Percentiles rank a stretch among this genome's conserved stretches.
Conservation (phyloP, 805 yeast genomes). For the Lipomyces yamadae region DNA sequence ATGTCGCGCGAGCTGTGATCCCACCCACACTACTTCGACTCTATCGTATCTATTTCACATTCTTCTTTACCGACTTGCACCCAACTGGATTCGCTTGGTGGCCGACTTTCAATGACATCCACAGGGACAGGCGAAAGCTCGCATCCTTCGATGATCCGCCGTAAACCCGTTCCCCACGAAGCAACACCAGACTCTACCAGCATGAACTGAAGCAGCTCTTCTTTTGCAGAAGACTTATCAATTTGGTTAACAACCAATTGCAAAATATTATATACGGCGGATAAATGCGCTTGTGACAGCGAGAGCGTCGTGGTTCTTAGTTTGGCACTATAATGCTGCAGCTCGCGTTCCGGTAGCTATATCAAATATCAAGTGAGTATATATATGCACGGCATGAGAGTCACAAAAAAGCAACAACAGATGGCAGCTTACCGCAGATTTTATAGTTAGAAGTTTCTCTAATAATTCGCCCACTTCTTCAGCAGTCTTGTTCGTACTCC, state of each 20-base stretch:
- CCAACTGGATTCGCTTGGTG: constrained; percentile 20
- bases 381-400: not conserved
- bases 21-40: not conserved
- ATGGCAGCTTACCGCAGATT: constrained; percentile 15
- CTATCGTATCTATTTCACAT: not conserved
- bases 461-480: constrained; percentile 5
- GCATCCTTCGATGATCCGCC: constrained; percentile 26
- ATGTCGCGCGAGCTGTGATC: not conserved
- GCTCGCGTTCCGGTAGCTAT: constrained; percentile 29
- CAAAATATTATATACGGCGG: constrained; percentile 11
- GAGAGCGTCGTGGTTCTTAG: constrained; percentile 16
- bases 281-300: constrained; percentile 17
- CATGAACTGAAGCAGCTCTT: constrained; percentile 27
- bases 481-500: constrained; percentile 1
- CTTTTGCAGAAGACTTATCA: constrained; percentile 21
- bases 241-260: not conserved
- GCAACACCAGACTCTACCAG: constrained; percentile 35
- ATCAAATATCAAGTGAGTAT: not conserved
- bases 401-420: not conserved
- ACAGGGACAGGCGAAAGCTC: constrained; percentile 4
- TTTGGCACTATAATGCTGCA: constrained; percentile 23
- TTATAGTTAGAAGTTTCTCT: constrained; percentile 14
- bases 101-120: constrained; percentile 8
- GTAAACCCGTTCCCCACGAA: constrained; percentile 34
- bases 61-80: constrained; percentile 12